phyloP scores from a whole-genome alignment of 768 basidiomycete genomes.

The Lentinula raphanica region DNA sequence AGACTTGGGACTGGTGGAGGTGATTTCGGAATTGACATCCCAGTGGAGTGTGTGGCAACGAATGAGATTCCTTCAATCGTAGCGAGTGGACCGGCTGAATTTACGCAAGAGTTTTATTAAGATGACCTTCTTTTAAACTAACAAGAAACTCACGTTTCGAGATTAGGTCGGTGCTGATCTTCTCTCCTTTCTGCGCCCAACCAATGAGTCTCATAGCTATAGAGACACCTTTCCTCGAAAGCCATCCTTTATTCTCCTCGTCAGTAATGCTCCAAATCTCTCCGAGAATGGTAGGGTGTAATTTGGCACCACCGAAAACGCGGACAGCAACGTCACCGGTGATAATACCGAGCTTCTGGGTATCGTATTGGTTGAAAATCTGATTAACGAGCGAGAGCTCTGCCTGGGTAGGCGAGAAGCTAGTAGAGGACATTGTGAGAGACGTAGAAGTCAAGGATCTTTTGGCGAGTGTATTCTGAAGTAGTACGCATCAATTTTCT shows the following conservation, averaged over 20 bases:
- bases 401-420: slow-evolving; percentile 41
- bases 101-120: slow-evolving; percentile 10
- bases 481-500: slow-evolving; percentile 1
- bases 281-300: slow-evolving; percentile 72
- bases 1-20: slow-evolving; percentile 44
- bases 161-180: slow-evolving; percentile 54
- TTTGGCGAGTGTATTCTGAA: background rate
- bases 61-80: slow-evolving; percentile 65
- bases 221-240: slow-evolving; percentile 83
- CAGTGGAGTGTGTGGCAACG: slow-evolving; percentile 54
- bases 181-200: slow-evolving; percentile 85
- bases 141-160: slow-evolving; percentile 55
- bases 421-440: slow-evolving; percentile 32
- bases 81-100: slow-evolving; percentile 78
- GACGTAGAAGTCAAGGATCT: background rate
- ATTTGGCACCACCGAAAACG: slow-evolving; percentile 78
- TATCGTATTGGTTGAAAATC: slow-evolving; percentile 70
- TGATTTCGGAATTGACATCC: slow-evolving; percentile 59
- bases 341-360: slow-evolving; percentile 75
- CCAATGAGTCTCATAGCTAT: slow-evolving; percentile 88
- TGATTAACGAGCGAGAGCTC: slow-evolving; percentile 61
- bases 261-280: slow-evolving; percentile 95
- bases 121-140: background rate
- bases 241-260: slow-evolving; percentile 88
- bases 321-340: slow-evolving; percentile 89